Conservation (phyloP, 2,329 filamentous ascomycete genomes). For the Lasiodiplodia gonubiensis region DNA sequence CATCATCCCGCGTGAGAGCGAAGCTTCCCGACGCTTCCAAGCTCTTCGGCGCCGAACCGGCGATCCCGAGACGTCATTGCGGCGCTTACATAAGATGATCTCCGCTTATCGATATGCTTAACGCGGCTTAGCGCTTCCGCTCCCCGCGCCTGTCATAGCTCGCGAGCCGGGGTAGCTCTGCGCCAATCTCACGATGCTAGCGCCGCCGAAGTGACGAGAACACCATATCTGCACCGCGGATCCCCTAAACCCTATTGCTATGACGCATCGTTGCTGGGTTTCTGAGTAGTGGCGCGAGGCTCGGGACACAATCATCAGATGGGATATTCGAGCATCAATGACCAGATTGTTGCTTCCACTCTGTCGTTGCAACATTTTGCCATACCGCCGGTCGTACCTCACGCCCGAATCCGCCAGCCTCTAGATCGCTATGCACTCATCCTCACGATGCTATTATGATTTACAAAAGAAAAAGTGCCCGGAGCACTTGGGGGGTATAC, state of each 20-base stretch:
- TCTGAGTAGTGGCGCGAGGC: background rate
- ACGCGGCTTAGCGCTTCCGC: conserved; percentile 1
- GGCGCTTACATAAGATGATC: background rate
- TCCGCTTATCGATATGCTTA: conserved; percentile 12
- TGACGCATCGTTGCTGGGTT: background rate
- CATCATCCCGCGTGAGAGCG: conserved; percentile 14
- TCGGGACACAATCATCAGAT: background rate
- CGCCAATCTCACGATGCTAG: background rate
- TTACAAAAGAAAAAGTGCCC: conserved; percentile 17
- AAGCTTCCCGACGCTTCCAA: conserved; percentile 28
- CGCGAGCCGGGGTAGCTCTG: conserved; percentile 13
- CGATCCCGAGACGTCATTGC: conserved; percentile 12
- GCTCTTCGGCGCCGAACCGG: conserved; percentile 12
- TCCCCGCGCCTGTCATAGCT: conserved; percentile 16
- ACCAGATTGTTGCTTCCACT: no score
- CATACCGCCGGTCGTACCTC: background rate
- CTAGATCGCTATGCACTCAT: conserved; percentile 13
- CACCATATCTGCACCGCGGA: background rate
- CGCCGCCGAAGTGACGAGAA: background rate
- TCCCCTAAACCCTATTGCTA: conserved; percentile 1
- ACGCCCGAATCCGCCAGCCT: background rate
- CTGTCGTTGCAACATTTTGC: no score
- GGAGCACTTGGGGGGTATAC: conserved; percentile 20
- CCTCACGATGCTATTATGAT: conserved; percentile 19
- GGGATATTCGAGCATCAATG: background rate